Evolutionary conservation across 495 filamentous ascomycete species (phyloP), one percentile per base, ranked within the genome.

Genomic region (Talaromyces borbonicus): DNA sequence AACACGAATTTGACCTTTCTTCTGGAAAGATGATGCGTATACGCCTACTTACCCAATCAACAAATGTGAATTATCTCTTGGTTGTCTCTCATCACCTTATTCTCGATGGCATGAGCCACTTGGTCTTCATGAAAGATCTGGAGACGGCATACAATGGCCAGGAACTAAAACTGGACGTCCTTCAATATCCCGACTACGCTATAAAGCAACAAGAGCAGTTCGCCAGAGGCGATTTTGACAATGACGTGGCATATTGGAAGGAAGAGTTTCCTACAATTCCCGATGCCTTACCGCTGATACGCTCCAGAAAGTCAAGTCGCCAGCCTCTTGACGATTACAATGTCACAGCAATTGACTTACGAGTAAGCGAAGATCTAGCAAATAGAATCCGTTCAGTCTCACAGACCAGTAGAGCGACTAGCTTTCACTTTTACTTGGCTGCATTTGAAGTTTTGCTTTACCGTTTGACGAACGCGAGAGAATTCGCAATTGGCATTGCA

Each of bases 101-200:
- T 35, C 68, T 75, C 52, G 74, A 77, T 47, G 71, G 66, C 0
- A 52, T 65, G 16, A 68, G 67, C 41, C 61, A 65, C 8, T 49
- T 67, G 24, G 46, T 68, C 27, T 46, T 71, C 8, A 52, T 67
- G 24, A 47, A 52, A 0, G 68, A 75, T n/a, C 47, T 75, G 0
- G 52, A 64, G 8, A 55, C 54, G 18, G 57, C 49, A 2, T 73
- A 74, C 46, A 50, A 57, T 3, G 58, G 60, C 0, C 18, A 58
- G 11, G 0, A 35, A 5, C 43, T 62, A 1, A 23, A 36, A 0
- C 23, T 36, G 1, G 37, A 32, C 15, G 27, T 41, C 0, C 46
- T 55, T 8, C 63, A 66, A 38, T 61, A 57, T 39, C 40, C 49
- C 0, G 56, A 61, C 11, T 63, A 56, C 15, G 45, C 56, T 5